Base-by-base conservation (phyloP, 768 basidiomycete genomes). In the Boletus subcaerulescens region DNA sequence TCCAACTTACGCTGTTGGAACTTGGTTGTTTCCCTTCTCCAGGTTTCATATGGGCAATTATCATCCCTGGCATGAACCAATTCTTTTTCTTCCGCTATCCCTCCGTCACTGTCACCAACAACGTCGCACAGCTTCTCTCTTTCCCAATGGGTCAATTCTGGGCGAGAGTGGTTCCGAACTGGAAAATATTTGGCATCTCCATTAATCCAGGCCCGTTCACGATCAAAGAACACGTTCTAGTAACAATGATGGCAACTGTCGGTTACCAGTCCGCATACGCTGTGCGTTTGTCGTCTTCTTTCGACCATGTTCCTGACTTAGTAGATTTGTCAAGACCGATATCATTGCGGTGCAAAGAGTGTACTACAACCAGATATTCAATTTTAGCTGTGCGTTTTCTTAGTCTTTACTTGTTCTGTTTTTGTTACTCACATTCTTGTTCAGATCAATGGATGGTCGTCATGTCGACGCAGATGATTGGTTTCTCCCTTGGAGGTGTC, bases 121-220 rank as follows among this genome's bases (percentile, higher is more conserved):
- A 89, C 57, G 86, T 91, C 15, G 87, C 87, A 3, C 87, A 89
- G 63, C 76, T 93, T 14, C 70, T 92, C 24, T 80, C 81, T 22
- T 89, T 88, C 60, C 89, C 89, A 2, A 65, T 87, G 43, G 88
- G 88, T 20, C 77, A 80, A 26, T 65, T 76, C 2, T 87, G 85
- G 80, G 87, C 87, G 24, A 63, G 36, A 20, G 61, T 81, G 20
- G 60, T 84, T 32, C 88, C 87, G 3, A 64, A 71, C 31, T 70
- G 77, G 52, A 75, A 62, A 41, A 67, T 89, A 8, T 81, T 84
- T 33, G 86, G 87, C 36, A 39, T 83, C 36, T 73, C 79, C 5
- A 64, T 89, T 26, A 89, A 89, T 65, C 85, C 87, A n/a, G 89
- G 90, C 1, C 85, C 83, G 3, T 91, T 89, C 69, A 83, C 81